Percentiles rank a stretch among this genome's conserved stretches.
phyloP scores from a whole-genome alignment of 805 yeast genomes.

The Yamadazyma ubonensis region DNA sequence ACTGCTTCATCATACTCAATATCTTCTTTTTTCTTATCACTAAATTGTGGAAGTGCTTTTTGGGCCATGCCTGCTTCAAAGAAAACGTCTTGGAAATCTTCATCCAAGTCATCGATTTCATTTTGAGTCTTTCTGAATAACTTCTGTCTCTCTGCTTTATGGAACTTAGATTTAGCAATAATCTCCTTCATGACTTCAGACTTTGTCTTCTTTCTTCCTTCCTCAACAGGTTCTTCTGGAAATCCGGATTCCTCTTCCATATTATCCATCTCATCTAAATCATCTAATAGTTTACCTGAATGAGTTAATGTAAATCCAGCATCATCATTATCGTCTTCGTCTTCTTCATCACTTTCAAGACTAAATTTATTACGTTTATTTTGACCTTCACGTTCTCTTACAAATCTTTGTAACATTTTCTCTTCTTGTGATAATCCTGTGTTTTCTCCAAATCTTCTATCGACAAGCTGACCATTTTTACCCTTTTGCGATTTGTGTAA shows the following conservation, averaged over 20 bases:
- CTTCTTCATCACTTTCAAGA: conserved; percentile 63
- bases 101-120: conserved; percentile 66
- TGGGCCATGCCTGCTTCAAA: conserved; percentile 39
- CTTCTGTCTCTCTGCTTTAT: conserved; percentile 73
- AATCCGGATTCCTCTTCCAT: conserved; percentile 29
- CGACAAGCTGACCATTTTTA: conserved; percentile 75
- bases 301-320: conserved; percentile 67
- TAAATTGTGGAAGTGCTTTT: conserved; percentile 22
- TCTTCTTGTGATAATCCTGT: conserved; percentile 81
- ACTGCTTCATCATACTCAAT: conserved; percentile 65
- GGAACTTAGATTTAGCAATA: conserved; percentile 76
- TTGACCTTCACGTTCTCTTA: conserved; percentile 75
- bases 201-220: conserved; percentile 61
- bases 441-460: conserved; percentile 90
- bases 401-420: conserved; percentile 91
- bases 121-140: conserved; percentile 59
- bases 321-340: conserved; percentile 42
- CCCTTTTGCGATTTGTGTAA: conserved; percentile 61
- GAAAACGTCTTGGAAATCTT: conserved; percentile 70
- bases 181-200: conserved; percentile 85
- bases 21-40: conserved; percentile 39
- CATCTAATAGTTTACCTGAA: conserved; percentile 68
- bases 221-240: conserved; percentile 38
- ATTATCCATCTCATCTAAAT: conserved; percentile 28
- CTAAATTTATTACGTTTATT: conserved; percentile 48